phyloP scores from a whole-genome alignment of 2,329 filamentous ascomycete species.

The Aspergillus sp. region DNA sequence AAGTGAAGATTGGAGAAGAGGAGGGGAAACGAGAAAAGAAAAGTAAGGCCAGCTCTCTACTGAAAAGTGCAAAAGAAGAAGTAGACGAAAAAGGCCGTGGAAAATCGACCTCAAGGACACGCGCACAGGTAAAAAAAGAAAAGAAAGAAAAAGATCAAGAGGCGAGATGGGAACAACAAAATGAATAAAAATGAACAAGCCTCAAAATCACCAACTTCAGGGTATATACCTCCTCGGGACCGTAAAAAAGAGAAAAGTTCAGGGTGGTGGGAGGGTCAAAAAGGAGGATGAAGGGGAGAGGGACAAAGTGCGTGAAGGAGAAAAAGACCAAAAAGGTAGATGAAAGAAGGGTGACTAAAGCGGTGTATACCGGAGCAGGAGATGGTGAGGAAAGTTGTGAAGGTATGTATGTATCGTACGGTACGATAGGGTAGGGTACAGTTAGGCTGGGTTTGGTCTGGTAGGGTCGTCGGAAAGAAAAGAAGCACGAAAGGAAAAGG shows the following conservation, averaged over 20 bases:
- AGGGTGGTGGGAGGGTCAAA: slow-evolving; percentile 4
- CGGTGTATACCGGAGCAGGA: slow-evolving; percentile 19
- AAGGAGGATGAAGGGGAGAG: slow-evolving; percentile 6
- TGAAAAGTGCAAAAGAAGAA: not conserved
- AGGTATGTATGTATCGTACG: not conserved
- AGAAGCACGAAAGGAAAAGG: slow-evolving; percentile 1
- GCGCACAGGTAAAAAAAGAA: not conserved
- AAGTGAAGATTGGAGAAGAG: not conserved
- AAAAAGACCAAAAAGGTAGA: slow-evolving; percentile 11
- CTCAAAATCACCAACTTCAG: not conserved
- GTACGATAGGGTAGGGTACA: not conserved
- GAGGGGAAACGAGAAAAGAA: not conserved
- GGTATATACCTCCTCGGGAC: not conserved
- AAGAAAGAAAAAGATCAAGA: slow-evolving; percentile 7
- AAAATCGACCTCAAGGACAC: not conserved
- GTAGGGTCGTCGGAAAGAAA: not conserved
- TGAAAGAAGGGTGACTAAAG: slow-evolving; percentile 17
- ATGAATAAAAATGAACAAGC: not conserved
- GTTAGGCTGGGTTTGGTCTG: slow-evolving; percentile 4
- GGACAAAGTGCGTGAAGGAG: slow-evolving; percentile 5
- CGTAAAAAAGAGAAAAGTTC: slow-evolving; percentile 1
- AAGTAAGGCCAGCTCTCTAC: not conserved
- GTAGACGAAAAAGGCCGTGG: not conserved
- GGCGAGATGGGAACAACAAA: slow-evolving; percentile 2
- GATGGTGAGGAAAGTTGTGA: not conserved